Conservation (phyloP, 164 flowering plant genomes). For the Aristolochia californica region DNA sequence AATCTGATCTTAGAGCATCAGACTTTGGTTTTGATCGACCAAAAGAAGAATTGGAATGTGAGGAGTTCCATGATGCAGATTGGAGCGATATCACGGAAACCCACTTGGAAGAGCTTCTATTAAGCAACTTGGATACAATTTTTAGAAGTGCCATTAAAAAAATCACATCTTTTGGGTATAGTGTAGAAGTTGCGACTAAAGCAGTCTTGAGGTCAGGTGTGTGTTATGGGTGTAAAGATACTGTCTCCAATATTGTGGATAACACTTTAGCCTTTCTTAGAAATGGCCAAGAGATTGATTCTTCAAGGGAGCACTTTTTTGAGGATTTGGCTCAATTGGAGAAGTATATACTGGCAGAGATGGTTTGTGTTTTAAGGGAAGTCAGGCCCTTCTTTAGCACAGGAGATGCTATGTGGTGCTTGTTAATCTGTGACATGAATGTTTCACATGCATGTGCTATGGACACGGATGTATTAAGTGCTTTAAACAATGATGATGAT, state of each 20-base stretch:
- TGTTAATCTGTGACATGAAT: constrained; percentile 89
- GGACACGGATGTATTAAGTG: constrained; percentile 51
- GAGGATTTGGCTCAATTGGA: constrained; percentile 72
- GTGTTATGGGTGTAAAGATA: constrained; percentile 81
- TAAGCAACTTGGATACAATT: constrained; percentile 65
- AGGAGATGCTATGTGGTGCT: constrained; percentile 97
- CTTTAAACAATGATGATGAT: constrained; percentile 28
- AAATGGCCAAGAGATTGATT: constrained; percentile 49
- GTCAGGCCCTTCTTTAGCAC: constrained; percentile 76
- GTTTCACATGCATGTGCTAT: constrained; percentile 87
- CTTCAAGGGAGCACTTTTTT: constrained; percentile 51
- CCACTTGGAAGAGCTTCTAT: constrained; percentile 72
- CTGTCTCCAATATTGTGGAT: constrained; percentile 80
- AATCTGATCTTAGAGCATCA: constrained; percentile 44
- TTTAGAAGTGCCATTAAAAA: constrained; percentile 74
- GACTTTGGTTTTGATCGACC: constrained; percentile 27
- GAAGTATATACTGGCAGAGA: constrained; percentile 75
- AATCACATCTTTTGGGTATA: constrained; percentile 65
- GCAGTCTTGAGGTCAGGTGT: constrained; percentile 77
- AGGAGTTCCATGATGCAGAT: constrained; percentile 57
- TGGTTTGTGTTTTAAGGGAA: constrained; percentile 79
- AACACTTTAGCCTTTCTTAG: constrained; percentile 58
- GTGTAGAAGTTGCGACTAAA: constrained; percentile 60
- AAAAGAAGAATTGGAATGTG: constrained; percentile 37
- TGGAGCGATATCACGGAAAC: constrained; percentile 81